Evolutionary conservation across 345 rosid genomes (phyloP), one percentile per base, ranked within the genome.

Genomic region (Odontarrhena argentea): DNA sequence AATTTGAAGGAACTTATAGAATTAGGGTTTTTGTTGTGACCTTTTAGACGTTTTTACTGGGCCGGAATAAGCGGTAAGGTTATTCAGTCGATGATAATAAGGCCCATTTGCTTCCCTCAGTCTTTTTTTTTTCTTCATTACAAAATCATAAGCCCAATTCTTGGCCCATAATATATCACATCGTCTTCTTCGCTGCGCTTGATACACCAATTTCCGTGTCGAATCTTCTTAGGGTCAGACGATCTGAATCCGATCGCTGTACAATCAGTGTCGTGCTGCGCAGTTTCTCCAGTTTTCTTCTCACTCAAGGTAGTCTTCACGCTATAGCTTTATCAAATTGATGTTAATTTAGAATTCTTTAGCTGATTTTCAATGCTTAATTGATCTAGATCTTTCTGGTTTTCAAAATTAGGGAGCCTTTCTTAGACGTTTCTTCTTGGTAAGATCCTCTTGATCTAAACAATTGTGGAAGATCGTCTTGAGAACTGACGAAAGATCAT

Each of bases 301-400:
- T 52, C 65, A 65, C 48, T 30, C 11, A 6, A 66, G 77, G 72
- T 74, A 67, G 50, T 60, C 24, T 53, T 53, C 63, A 12, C 50
- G 12, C 65, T 46, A 63, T 24, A 38, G 22, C 25, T 4, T 0
- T 43, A n/a, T 38, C 8, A 9, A 14, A 26, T 60, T 0, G 45
- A 52, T 74, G 24, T 22, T 14, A 18, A 47, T 67, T n/a, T 53
- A 2, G 14, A 43, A 18, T 18, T 9, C 35, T 34, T 9, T 22
- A 64, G 57, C 62, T 66, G 37, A 53, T 45, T 1, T 37, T 58
- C 37, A 54, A 46, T 41, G 58, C 57, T 61, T 24, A 30, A 30
- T 55, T 74, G 63, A 67, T 67, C 73, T 51, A 74, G 69, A 74
- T 74, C 77, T 53, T 59, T 30, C 70, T 10, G 70, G 22, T 50